Conservation (phyloP, 108 stramenopile genomes). For the Pseudonitzschia delicatissima region DNA sequence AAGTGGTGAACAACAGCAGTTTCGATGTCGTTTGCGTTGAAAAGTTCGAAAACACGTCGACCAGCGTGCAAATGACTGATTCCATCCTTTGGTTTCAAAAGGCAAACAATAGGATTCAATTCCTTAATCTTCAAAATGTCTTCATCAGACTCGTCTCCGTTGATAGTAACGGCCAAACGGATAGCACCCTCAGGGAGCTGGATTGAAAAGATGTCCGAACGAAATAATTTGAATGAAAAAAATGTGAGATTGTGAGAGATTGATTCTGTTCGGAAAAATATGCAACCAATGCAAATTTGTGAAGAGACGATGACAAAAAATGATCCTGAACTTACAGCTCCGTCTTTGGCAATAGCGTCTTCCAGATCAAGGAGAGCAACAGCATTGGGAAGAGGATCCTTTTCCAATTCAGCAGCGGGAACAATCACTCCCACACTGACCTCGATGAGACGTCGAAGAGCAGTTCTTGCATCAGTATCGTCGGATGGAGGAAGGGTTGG, state of each 20-base stretch:
- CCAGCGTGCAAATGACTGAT: constrained; percentile 87
- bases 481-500: constrained; percentile 65
- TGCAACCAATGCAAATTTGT: too few relatives aligned
- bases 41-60: constrained; percentile 88
- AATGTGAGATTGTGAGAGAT: too few relatives aligned
- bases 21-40: constrained; percentile 72
- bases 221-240: not conserved
- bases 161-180: constrained; percentile 80
- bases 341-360: constrained; percentile 71
- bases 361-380: constrained; percentile 83
- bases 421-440: constrained; percentile 90
- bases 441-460: constrained; percentile 88
- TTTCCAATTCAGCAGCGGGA: constrained; percentile 81
- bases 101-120: constrained; percentile 65
- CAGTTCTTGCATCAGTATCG: constrained; percentile 73
- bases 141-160: constrained; percentile 80
- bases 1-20: constrained; percentile 89
- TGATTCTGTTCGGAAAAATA: too few relatives aligned
- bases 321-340: constrained; percentile 54
- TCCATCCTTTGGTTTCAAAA: constrained; percentile 59
- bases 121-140: constrained; percentile 73
- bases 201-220: constrained; percentile 6
- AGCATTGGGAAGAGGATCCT: constrained; percentile 88
- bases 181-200: constrained; percentile 83
- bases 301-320: too few relatives aligned